Conservation (phyloP, 371 early-diverging fungal species). For the Mortierella sp. region DNA sequence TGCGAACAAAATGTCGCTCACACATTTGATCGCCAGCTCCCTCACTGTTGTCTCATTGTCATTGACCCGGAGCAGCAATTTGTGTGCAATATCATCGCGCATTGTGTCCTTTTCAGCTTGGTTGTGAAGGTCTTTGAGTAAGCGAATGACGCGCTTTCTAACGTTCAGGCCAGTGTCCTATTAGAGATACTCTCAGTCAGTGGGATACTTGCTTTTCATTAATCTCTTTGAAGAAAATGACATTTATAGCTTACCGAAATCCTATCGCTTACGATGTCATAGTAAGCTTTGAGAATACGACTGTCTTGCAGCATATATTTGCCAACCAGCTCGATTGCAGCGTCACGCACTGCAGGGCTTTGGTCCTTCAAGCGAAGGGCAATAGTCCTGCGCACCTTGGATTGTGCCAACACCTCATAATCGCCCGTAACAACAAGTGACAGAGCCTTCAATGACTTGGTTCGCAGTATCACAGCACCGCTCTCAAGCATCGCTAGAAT, state of each 20-base stretch:
- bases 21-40: conserved; percentile 71
- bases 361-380: conserved; percentile 80
- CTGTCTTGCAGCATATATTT: conserved; percentile 75
- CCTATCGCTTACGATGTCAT: conserved; percentile 76
- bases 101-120: conserved; percentile 59
- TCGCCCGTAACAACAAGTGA: conserved; percentile 75
- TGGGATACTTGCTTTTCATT: background rate
- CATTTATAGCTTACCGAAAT: conserved; percentile 62
- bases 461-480: conserved; percentile 73
- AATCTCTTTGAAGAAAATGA: background rate
- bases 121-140: conserved; percentile 77
- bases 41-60: conserved; percentile 86
- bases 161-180: conserved; percentile 89
- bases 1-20: conserved; percentile 80
- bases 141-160: conserved; percentile 85
- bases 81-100: conserved; percentile 79
- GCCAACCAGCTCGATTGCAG: conserved; percentile 89
- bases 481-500: conserved; percentile 73
- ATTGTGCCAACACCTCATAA: conserved; percentile 66
- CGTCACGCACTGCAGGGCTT: conserved; percentile 91
- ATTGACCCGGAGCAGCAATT: conserved; percentile 73
- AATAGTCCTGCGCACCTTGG: conserved; percentile 74
- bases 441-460: conserved; percentile 81
- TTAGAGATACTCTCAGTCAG: background rate
- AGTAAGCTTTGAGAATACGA: conserved; percentile 73